A percentile compares a stretch with the other conserved stretches of the same genome.
phyloP scores from a whole-genome alignment of 768 basidiomycete species.

The Tulasnella sp. region DNA sequence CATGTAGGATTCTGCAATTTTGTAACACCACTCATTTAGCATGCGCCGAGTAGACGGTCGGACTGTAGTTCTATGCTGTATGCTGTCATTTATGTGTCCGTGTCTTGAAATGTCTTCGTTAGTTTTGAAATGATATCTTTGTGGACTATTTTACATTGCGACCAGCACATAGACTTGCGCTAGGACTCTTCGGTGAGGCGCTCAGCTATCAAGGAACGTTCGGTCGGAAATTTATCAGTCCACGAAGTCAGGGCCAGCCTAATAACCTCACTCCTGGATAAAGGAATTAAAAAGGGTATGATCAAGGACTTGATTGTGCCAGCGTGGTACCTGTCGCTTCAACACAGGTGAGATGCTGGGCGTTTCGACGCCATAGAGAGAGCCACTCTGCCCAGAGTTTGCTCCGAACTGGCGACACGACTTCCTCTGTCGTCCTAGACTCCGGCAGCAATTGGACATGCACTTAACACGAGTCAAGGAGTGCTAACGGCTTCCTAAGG shows the following conservation, averaged over 20 bases:
- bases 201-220: background rate
- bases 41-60: background rate
- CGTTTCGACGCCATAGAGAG: no score
- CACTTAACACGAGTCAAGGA: background rate
- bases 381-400: background rate
- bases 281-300: background rate
- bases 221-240: background rate
- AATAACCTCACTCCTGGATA: background rate
- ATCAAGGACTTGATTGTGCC: background rate
- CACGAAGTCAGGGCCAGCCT: background rate
- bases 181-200: background rate
- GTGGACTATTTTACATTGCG: background rate
- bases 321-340: no score
- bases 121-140: constrained; percentile 3
- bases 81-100: background rate
- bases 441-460: background rate
- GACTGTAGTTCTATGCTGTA: constrained; percentile 14
- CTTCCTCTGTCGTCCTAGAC: background rate
- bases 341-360: no score
- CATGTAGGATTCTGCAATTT: constrained; percentile 53
- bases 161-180: background rate
- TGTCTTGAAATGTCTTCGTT: background rate
- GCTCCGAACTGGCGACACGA: background rate
- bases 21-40: background rate
- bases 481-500: constrained; percentile 14